Evolutionary conservation across 176 grass and related monocot species (phyloP).

Genomic region (Typha latifolia): DNA sequence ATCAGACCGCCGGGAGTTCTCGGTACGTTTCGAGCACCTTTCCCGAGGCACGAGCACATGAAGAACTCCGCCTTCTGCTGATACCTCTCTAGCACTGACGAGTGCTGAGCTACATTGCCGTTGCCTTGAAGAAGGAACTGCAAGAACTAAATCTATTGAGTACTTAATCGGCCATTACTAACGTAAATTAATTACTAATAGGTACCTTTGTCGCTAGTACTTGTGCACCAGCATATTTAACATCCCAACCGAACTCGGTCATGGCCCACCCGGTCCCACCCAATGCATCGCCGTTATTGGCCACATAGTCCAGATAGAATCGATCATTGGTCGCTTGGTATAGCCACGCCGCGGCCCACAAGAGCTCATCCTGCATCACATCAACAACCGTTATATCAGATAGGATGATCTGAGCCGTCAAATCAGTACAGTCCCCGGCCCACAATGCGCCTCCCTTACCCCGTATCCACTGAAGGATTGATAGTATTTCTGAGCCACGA

Average conservation of each 20-base stretch:
- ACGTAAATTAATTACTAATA: neutral
- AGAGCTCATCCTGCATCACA: constrained; percentile 52
- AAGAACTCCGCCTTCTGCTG: constrained; percentile 70
- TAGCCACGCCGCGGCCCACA: constrained; percentile 92
- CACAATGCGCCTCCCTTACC: constrained; percentile 8
- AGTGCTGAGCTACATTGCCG: constrained; percentile 23
- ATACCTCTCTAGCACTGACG: constrained; percentile 39
- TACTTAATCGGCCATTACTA: too few relatives aligned
- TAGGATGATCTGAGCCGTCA: neutral
- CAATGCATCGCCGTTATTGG: constrained; percentile 55
- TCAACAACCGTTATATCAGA: neutral
- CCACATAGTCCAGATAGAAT: constrained; percentile 66
- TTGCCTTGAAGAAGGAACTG: constrained; percentile 51
- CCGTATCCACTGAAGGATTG: constrained; percentile 61
- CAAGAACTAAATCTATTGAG: neutral
- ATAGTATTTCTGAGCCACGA: constrained; percentile 44
- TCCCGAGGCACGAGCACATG: constrained; percentile 66
- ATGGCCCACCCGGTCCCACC: constrained; percentile 63
- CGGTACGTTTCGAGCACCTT: constrained; percentile 30
- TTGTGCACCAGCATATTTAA: constrained; percentile 80
- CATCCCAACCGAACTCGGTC: constrained; percentile 76
- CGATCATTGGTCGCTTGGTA: constrained; percentile 37
- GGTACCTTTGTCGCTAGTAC: constrained; percentile 46
- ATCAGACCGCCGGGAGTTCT: constrained; percentile 62
- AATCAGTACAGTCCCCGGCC: neutral